Conservation (phyloP, 176 grass and related monocot genomes). For the Juncus inflexus region DNA sequence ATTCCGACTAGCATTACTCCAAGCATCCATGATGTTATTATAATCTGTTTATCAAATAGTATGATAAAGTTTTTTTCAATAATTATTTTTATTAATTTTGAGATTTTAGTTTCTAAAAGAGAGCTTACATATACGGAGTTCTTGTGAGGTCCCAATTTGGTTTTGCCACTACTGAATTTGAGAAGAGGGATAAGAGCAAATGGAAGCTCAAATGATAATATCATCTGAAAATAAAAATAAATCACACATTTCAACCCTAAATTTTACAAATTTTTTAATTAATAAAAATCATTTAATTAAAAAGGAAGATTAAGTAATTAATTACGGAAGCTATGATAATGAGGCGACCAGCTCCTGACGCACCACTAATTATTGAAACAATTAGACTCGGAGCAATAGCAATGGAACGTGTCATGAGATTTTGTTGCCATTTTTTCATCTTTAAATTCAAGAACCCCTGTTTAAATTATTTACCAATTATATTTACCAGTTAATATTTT, state of each 20-base stretch:
- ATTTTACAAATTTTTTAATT: not conserved
- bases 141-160: constrained; percentile 84
- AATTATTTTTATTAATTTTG: not conserved
- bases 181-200: constrained; percentile 93
- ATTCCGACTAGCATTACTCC: constrained; percentile 53
- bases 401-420: constrained; percentile 75
- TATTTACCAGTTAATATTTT: not conserved
- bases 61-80: not conserved
- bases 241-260: not conserved
- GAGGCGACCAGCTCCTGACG: constrained; percentile 65
- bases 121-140: constrained; percentile 71
- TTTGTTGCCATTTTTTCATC: constrained; percentile 81
- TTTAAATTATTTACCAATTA: not conserved
- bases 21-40: constrained; percentile 57
- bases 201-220: constrained; percentile 80
- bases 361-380: constrained; percentile 67
- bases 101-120: too few species aligned
- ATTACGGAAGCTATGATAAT: constrained; percentile 87
- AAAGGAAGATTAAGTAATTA: not conserved
- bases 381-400: constrained; percentile 72
- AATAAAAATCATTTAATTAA: not conserved
- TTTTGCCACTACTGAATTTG: constrained; percentile 77
- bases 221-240: constrained; percentile 51
- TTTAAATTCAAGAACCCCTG: constrained; percentile 91
- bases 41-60: constrained; percentile 36